phyloP scores from a whole-genome alignment of 2,329 filamentous ascomycete species.

The Simplicillium sp. region DNA sequence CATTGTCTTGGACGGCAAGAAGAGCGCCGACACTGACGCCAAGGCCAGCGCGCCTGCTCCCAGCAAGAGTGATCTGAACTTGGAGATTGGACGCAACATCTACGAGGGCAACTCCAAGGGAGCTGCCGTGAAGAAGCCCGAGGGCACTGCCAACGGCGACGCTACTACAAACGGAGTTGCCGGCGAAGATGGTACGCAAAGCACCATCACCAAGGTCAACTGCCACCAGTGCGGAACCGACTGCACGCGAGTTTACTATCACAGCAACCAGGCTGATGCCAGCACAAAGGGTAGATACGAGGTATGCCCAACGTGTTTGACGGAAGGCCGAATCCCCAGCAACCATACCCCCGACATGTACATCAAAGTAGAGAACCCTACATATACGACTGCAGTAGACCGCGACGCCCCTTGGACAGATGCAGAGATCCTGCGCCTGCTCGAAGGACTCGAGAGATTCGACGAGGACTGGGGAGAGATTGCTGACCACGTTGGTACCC shows the following conservation, averaged over 20 bases:
- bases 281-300: constrained; percentile 68
- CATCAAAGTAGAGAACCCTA: constrained; percentile 80
- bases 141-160: constrained; percentile 70
- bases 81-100: constrained; percentile 90
- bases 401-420: constrained; percentile 87
- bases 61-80: constrained; percentile 72
- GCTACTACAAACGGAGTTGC: constrained; percentile 55
- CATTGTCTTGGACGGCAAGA: constrained; percentile 51
- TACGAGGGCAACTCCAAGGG: constrained; percentile 86
- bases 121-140: constrained; percentile 57
- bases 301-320: constrained; percentile 82
- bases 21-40: constrained; percentile 59
- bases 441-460: constrained; percentile 86
- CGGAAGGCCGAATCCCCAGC: constrained; percentile 72
- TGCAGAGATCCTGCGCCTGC: constrained; percentile 74
- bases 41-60: constrained; percentile 57
- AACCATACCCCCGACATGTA: constrained; percentile 76
- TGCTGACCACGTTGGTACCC: constrained; percentile 81
- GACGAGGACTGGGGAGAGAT: constrained; percentile 96
- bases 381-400: constrained; percentile 68
- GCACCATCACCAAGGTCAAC: constrained; percentile 59
- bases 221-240: constrained; percentile 91
- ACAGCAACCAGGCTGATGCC: constrained; percentile 46
- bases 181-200: constrained; percentile 51
- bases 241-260: constrained; percentile 59